phyloP scores from a whole-genome alignment of 495 filamentous ascomycete species.

The Neurospora tetrasperma region DNA sequence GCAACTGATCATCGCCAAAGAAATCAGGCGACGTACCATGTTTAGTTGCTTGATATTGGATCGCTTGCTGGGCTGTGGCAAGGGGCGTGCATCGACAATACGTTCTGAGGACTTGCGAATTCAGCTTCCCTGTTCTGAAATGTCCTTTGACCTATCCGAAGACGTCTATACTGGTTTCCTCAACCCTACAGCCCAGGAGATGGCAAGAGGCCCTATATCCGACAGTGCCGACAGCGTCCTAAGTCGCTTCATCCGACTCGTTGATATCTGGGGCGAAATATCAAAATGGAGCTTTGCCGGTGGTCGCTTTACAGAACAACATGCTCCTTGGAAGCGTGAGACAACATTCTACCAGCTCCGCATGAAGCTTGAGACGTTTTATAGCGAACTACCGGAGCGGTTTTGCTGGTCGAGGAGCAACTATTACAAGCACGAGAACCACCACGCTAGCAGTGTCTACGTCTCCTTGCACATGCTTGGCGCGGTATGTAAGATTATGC shows the following conservation, averaged over 20 bases:
- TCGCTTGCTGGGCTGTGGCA: conserved; percentile 65
- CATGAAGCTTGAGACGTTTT: conserved; percentile 52
- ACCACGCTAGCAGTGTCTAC: conserved; percentile 63
- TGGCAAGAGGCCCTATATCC: conserved; percentile 31
- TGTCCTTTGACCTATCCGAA: conserved; percentile 56
- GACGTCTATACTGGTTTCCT: conserved; percentile 52
- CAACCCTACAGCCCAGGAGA: conserved; percentile 17
- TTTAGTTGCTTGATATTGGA: conserved; percentile 83
- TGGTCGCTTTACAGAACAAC: conserved; percentile 50
- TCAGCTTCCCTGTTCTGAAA: conserved; percentile 56
- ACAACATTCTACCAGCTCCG: conserved; percentile 55
- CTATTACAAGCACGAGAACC: conserved; percentile 70
- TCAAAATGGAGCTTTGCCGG: conserved; percentile 67
- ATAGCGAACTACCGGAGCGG: conserved; percentile 54
- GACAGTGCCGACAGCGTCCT: conserved; percentile 61
- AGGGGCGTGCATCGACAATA: conserved; percentile 61
- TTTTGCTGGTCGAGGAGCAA: conserved; percentile 64
- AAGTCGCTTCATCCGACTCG: conserved; percentile 64
- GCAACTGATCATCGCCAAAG: conserved; percentile 56
- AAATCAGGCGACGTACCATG: conserved; percentile 71
- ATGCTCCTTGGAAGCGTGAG: conserved; percentile 52
- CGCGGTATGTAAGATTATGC: conserved; percentile 64
- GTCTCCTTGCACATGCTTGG: conserved; percentile 70
- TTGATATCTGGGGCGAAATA: conserved; percentile 70
- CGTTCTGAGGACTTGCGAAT: conserved; percentile 55